A percentile compares a stretch with the other conserved stretches of the same genome.
Conservation (phyloP, 2,329 filamentous ascomycete species). For the Myriosclerotinia duriaeana region DNA sequence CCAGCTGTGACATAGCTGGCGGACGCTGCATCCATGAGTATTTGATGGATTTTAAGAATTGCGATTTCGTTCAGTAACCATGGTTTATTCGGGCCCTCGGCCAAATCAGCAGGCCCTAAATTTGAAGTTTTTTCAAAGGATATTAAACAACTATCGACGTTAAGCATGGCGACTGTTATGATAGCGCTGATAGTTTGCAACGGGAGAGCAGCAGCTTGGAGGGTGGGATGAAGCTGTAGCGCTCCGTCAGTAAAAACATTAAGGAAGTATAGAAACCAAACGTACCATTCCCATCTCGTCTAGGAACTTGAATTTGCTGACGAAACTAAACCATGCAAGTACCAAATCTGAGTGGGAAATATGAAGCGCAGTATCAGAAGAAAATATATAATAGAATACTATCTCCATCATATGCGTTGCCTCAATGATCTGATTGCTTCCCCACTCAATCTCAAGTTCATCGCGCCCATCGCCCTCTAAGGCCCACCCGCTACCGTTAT, state of each 20-base stretch:
- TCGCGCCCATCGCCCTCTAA: conserved; percentile 49
- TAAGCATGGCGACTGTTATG: conserved; percentile 71
- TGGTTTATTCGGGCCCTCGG: conserved; percentile 45
- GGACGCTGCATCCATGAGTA: conserved; percentile 60
- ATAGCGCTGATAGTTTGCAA: conserved; percentile 69
- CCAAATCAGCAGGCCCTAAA: conserved; percentile 28
- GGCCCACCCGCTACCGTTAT: conserved; percentile 48
- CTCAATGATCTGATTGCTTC: conserved; percentile 64
- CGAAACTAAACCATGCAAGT: conserved; percentile 69
- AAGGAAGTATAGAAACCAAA: conserved; percentile 9
- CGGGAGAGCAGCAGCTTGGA: conserved; percentile 52
- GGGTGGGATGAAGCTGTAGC: conserved; percentile 31
- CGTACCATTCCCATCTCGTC: conserved; percentile 57
- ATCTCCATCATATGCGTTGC: conserved; percentile 72
- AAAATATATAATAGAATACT: conserved; percentile 67
- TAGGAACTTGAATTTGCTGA: conserved; percentile 66
- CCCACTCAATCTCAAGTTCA: conserved; percentile 58
- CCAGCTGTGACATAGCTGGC: conserved; percentile 61
- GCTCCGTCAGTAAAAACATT: conserved; percentile 18
- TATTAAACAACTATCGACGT: conserved; percentile 42
- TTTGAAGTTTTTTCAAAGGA: conserved; percentile 42
- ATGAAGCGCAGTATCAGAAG: conserved; percentile 45
- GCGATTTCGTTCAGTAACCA: conserved; percentile 71
- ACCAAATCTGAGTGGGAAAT: conserved; percentile 61
- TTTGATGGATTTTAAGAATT: conserved; percentile 69